These are phyloP conservation scores for Solanum stenotomum DNA, from an alignment of 257 asterid genomes.

Conservation along the genomic window DNA sequence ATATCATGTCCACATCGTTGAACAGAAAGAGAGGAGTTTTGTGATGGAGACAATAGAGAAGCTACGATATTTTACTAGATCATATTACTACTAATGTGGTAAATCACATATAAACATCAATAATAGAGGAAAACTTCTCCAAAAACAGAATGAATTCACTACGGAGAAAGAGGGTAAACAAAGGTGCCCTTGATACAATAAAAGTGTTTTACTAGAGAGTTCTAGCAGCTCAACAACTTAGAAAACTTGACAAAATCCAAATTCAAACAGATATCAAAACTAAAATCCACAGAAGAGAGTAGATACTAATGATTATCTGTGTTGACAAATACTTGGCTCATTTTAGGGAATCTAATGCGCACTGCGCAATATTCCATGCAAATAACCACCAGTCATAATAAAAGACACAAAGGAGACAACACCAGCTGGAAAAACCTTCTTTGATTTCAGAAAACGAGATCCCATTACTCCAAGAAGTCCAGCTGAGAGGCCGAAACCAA, in stretches of 20 bases:
- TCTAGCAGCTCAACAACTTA: background rate
- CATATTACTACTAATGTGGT: background rate
- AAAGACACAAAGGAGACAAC: slow-evolving; percentile 61
- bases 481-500: slow-evolving; percentile 64
- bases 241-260: background rate
- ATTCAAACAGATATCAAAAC: background rate
- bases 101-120: background rate
- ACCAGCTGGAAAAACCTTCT: slow-evolving; percentile 88
- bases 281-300: background rate
- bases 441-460: slow-evolving; percentile 66
- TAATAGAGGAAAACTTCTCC: background rate
- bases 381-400: slow-evolving; percentile 78
- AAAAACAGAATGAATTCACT: background rate
- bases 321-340: background rate
- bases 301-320: background rate
- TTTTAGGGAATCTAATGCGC: slow-evolving; percentile 21
- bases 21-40: too few species aligned
- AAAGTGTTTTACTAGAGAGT: background rate
- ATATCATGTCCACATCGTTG: background rate
- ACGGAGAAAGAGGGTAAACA: background rate
- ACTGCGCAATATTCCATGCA: slow-evolving; percentile 77
- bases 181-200: background rate
- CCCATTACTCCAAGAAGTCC: slow-evolving; percentile 82
- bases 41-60: background rate
- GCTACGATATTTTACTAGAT: background rate